phyloP scores from a whole-genome alignment of 2,329 filamentous ascomycete genomes.

The Fusarium chlamydosporum region DNA sequence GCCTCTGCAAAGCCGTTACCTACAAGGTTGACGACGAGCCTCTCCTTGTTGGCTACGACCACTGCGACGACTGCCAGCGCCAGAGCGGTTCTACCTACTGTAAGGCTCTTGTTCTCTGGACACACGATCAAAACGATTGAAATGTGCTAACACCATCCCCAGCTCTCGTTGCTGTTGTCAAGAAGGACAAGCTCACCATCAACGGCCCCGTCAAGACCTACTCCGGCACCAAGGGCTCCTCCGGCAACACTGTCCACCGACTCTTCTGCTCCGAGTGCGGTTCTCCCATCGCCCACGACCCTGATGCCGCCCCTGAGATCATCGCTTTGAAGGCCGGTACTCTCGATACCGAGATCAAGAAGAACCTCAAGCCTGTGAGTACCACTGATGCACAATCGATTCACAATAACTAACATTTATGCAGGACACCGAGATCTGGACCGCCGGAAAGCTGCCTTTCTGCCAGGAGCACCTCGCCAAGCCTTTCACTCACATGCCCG shows the following conservation, averaged over 20 bases:
- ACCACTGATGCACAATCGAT: background rate
- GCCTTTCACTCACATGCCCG: slow-evolving; percentile 74
- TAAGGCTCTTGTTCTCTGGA: slow-evolving; percentile 54
- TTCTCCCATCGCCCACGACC: slow-evolving; percentile 78
- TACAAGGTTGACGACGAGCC: slow-evolving; percentile 72
- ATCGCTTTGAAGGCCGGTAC: slow-evolving; percentile 78
- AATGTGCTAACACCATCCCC: slow-evolving; percentile 14
- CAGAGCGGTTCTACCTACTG: slow-evolving; percentile 78
- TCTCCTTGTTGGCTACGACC: slow-evolving; percentile 74
- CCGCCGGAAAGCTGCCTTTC: slow-evolving; percentile 76
- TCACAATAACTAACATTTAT: slow-evolving; percentile 27
- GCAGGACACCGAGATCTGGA: slow-evolving; percentile 78
- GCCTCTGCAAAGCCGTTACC: slow-evolving; percentile 78
- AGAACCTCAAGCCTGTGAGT: slow-evolving; percentile 74
- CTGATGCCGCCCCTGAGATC: slow-evolving; percentile 77
- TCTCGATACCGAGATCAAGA: slow-evolving; percentile 74
- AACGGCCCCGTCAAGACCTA: slow-evolving; percentile 76
- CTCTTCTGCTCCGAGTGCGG: slow-evolving; percentile 79
- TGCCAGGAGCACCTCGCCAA: slow-evolving; percentile 75
- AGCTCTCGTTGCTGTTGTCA: slow-evolving; percentile 76
- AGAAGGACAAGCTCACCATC: slow-evolving; percentile 74
- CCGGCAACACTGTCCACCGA: slow-evolving; percentile 75
- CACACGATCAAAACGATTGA: background rate
- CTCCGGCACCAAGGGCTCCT: slow-evolving; percentile 68
- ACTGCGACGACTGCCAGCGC: slow-evolving; percentile 81